Conservation (phyloP, 2,329 filamentous ascomycete species). For the Ceratocystis huliohia region DNA sequence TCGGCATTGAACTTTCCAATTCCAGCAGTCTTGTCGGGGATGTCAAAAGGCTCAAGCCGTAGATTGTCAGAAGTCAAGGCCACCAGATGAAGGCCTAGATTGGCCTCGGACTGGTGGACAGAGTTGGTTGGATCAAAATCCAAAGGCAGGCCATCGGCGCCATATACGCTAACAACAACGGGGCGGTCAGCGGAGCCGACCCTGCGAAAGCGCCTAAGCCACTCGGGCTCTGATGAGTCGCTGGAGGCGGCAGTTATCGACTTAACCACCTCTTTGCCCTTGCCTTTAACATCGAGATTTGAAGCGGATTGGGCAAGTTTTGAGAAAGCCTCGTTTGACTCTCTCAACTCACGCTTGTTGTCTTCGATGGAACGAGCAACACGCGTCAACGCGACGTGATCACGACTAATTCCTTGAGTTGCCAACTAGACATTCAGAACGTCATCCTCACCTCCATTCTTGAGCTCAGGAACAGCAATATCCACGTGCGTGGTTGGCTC, state of each 20-base stretch:
- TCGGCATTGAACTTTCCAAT: slow-evolving; percentile 5
- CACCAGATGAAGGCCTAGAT: slow-evolving; percentile 7
- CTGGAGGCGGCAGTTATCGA: neutral
- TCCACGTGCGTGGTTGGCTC: slow-evolving; percentile 15
- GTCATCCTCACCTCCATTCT: neutral
- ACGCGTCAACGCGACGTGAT: slow-evolving; percentile 7
- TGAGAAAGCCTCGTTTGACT: neutral
- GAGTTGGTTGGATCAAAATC: slow-evolving; percentile 14
- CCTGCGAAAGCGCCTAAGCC: slow-evolving; percentile 15
- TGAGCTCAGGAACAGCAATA: slow-evolving; percentile 15
- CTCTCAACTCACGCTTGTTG: neutral
- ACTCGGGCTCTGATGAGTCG: slow-evolving; percentile 6
- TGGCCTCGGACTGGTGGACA: slow-evolving; percentile 1
- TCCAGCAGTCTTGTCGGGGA: neutral
- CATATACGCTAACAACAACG: slow-evolving; percentile 14
- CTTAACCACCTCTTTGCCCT: slow-evolving; percentile 5
- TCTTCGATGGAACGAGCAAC: slow-evolving; percentile 2
- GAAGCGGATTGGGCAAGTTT: neutral
- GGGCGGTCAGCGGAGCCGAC: neutral
- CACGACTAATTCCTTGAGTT: slow-evolving; percentile 16
- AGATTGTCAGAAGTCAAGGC: slow-evolving; percentile 12
- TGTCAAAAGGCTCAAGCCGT: slow-evolving; percentile 9
- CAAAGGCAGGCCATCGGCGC: slow-evolving; percentile 3
- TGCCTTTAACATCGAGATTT: neutral
- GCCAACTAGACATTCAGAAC: slow-evolving; percentile 18